These are phyloP conservation scores for Colletotrichum simmondsii DNA, from an alignment of 2,329 filamentous ascomycete genomes.

Conservation along the genomic window DNA sequence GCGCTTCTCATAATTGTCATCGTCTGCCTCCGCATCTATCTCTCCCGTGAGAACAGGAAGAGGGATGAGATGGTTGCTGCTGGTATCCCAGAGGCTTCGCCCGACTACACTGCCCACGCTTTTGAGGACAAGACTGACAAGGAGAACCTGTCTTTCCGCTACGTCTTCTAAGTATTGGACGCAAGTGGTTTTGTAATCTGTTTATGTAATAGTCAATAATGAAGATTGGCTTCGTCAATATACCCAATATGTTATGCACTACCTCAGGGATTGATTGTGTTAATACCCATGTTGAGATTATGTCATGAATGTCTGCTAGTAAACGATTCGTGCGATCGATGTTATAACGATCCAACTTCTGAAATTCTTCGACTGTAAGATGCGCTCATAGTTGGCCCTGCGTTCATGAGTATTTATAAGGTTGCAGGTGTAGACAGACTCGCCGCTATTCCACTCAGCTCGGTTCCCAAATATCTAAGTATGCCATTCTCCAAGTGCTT, in stretches of 20 bases:
- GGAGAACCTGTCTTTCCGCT: slow-evolving; percentile 70
- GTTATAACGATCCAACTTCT: too few relatives aligned
- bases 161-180: slow-evolving; percentile 54
- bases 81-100: slow-evolving; percentile 52
- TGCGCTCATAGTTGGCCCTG: too few relatives aligned
- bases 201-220: not conserved
- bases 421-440: too few relatives aligned
- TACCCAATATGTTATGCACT: not conserved
- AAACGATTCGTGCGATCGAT: too few relatives aligned
- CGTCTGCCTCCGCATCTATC: slow-evolving; percentile 67
- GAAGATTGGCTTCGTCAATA: not conserved
- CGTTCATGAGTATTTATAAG: too few relatives aligned
- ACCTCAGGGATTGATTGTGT: too few relatives aligned
- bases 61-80: slow-evolving; percentile 59
- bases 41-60: slow-evolving; percentile 67
- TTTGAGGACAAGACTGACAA: slow-evolving; percentile 73
- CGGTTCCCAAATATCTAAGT: too few relatives aligned
- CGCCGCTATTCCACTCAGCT: too few relatives aligned
- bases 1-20: slow-evolving; percentile 67
- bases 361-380: too few relatives aligned
- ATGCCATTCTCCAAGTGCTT: too few relatives aligned
- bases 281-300: too few relatives aligned
- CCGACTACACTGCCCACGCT: slow-evolving; percentile 58
- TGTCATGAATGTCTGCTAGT: too few relatives aligned
- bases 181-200: not conserved